Evolutionary conservation across 2,329 filamentous ascomycete genomes (phyloP), one percentile per base, ranked within the genome.

Genomic region (Fusarium compactum): DNA sequence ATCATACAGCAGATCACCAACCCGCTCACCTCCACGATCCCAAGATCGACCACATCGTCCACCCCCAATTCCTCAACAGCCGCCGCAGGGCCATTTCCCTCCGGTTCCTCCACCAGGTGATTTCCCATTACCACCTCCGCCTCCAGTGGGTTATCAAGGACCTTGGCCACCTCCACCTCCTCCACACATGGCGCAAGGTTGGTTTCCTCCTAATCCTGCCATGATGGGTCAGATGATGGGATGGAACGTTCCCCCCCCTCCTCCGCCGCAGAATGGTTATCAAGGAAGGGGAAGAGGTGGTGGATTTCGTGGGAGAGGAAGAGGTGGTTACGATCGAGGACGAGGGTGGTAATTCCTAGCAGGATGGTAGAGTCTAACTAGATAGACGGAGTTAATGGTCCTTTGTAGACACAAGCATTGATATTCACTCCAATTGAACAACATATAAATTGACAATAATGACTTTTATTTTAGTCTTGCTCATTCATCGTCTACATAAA

Each of bases 161-260:
- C 77, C 79, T 14, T 85, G 83, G 82, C 82, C 80, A 6, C 80
- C 81, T 10, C 80, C 82, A 0, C 79, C 77, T n/a, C 77, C 74
- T 45, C 75, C 72, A 24, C 60, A 65, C 12, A 65, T 75, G 66
- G 53, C 64, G 9, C 71, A 30, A 67, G 70, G 58, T 48, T 80
- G 78, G 79, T 76, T 72, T 10, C 69, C 63, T 41, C 62, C 73
- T 6, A 74, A 79, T 43, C 70, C 75, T 22, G 63, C 69, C 25
- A 72, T 78, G 62, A 65, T 72, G 46, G 56, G 70, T 11, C 76
- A 72, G 40, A 77, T 76, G 70, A 73, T 76, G 64, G 73, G 70
- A 5, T 78, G 76, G 77, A 71, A 58, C 20, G 32, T 62, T 27
- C 71, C 67, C 1, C 73, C 73, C n/a, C 76, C 67, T 11, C 70